phyloP scores from a whole-genome alignment of 306 rosid genomes.

The Arachis stenosperma region DNA sequence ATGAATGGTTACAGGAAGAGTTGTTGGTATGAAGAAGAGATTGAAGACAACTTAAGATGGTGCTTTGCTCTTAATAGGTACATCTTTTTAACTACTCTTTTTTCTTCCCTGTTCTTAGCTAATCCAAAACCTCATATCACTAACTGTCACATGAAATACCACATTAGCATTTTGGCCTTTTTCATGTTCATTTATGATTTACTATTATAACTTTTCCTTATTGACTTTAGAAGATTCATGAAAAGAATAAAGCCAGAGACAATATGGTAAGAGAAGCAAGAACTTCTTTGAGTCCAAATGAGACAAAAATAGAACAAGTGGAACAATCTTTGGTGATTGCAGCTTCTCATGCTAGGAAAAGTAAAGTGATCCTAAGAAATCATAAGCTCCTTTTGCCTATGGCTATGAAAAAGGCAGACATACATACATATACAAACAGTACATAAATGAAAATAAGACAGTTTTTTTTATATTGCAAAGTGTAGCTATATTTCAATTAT shows the following conservation, averaged over 20 bases:
- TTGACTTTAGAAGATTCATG: constrained; percentile 40
- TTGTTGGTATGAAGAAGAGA: constrained; percentile 99
- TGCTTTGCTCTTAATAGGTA: constrained; percentile 96
- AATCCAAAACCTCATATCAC: no score
- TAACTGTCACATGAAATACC: neutral
- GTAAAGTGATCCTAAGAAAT: constrained; percentile 44
- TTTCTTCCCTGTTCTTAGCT: neutral
- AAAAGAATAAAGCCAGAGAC: constrained; percentile 26
- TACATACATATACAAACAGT: neutral
- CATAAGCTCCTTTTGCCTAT: constrained; percentile 41
- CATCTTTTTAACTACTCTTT: neutral
- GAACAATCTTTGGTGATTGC: no score
- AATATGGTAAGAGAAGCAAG: constrained; percentile 34
- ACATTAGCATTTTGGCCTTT: constrained; percentile 9
- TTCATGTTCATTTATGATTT: constrained; percentile 27
- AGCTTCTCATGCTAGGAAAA: constrained; percentile 27
- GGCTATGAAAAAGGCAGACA: constrained; percentile 75
- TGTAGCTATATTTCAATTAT: constrained; percentile 21
- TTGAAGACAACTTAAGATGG: constrained; percentile 95
- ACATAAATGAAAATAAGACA: constrained; percentile 6
- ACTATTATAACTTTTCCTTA: constrained; percentile 17
- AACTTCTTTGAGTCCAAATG: constrained; percentile 37
- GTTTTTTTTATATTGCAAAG: constrained; percentile 16
- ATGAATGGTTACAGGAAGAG: constrained; percentile 90
- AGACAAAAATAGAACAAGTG: constrained; percentile 35